Conservation (phyloP, 768 basidiomycete genomes). For the Russula foetens region DNA sequence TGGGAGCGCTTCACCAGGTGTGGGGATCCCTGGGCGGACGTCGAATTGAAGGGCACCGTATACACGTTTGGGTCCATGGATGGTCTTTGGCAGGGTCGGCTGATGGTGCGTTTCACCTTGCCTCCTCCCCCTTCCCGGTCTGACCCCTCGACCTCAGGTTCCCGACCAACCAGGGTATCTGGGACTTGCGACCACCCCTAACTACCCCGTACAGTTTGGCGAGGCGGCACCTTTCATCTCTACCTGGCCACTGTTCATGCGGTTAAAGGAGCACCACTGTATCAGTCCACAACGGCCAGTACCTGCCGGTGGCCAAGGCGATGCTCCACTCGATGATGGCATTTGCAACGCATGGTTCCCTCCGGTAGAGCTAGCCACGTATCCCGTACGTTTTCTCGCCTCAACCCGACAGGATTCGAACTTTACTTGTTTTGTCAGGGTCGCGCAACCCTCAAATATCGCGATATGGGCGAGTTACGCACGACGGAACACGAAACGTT, state of each 20-base stretch:
- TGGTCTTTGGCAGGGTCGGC: conserved; percentile 57
- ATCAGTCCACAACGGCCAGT: conserved; percentile 34
- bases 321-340: conserved; percentile 28
- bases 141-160: conserved; percentile 24
- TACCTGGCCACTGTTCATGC: conserved; percentile 49
- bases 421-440: neutral
- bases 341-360: conserved; percentile 38
- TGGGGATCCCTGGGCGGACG: conserved; percentile 29
- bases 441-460: conserved; percentile 1
- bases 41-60: conserved; percentile 27
- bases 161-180: conserved; percentile 28
- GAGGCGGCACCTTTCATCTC: conserved; percentile 29
- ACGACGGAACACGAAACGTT: conserved; percentile 32
- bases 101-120: conserved; percentile 40
- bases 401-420: neutral
- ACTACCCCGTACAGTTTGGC: conserved; percentile 25
- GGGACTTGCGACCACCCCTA: conserved; percentile 22
- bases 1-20: conserved; percentile 50
- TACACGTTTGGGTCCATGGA: conserved; percentile 45
- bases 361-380: conserved; percentile 16
- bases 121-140: neutral
- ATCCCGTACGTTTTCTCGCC: conserved; percentile 22
- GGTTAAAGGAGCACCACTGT: conserved; percentile 47
- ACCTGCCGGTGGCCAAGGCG: conserved; percentile 18
- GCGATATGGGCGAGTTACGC: neutral